Percentiles rank a stretch among this genome's conserved stretches.
Conservation (phyloP, 805 yeast species). For the Scheffersomyces ergatensis region DNA sequence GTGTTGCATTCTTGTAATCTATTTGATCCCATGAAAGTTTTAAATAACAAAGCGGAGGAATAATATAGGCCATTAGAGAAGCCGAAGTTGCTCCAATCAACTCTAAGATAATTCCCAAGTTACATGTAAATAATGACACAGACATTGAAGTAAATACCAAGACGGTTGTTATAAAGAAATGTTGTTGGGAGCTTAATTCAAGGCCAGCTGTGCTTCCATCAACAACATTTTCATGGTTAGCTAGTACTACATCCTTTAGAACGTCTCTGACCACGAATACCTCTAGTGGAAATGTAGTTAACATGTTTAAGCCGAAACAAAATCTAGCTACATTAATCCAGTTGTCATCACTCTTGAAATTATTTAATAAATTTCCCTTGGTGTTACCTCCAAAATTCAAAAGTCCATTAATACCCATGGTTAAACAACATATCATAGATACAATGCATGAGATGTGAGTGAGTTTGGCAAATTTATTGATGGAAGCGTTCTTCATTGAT, state of each 20-base stretch:
- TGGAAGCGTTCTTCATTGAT: constrained; percentile 72
- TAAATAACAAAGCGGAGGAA: constrained; percentile 83
- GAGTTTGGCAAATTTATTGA: constrained; percentile 68
- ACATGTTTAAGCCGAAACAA: constrained; percentile 89
- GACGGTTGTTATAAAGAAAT: constrained; percentile 61
- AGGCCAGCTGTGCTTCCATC: constrained; percentile 31
- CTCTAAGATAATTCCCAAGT: constrained; percentile 85
- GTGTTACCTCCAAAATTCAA: constrained; percentile 72
- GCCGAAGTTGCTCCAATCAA: constrained; percentile 93
- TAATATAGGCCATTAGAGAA: constrained; percentile 84
- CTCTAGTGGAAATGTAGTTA: constrained; percentile 88
- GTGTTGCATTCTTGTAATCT: constrained; percentile 25
- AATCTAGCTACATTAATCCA: constrained; percentile 84
- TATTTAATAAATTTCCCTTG: constrained; percentile 85
- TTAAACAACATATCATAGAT: constrained; percentile 73
- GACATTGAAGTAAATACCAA: constrained; percentile 70
- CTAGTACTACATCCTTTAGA: constrained; percentile 56
- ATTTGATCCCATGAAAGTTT: constrained; percentile 52
- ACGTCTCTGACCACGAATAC: constrained; percentile 89
- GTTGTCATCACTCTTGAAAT: constrained; percentile 72
- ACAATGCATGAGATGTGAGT: constrained; percentile 84
- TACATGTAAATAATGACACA: constrained; percentile 77
- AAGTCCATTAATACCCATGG: constrained; percentile 79
- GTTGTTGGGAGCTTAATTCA: constrained; percentile 47
- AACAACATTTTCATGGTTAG: constrained; percentile 8